These are phyloP conservation scores for Silene vulgaris DNA, from an alignment of 179 eudicot species.

Conservation along the genomic window DNA sequence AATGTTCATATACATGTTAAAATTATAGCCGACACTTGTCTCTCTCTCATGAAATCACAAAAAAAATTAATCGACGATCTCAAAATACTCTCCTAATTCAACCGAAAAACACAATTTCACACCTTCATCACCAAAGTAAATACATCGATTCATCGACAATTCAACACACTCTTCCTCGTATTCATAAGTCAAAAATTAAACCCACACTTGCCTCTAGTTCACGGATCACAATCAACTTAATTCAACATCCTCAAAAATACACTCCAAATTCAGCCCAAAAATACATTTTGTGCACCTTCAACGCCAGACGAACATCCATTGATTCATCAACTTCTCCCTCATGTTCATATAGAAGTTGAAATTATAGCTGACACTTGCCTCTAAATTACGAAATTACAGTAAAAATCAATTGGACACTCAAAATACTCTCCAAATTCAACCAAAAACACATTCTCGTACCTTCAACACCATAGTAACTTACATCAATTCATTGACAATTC, in stretches of 20 bases:
- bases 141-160: background rate
- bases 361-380: background rate
- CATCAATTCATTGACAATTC: background rate
- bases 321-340: background rate
- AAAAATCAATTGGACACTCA: background rate
- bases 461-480: background rate
- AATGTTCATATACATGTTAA: background rate
- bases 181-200: no score
- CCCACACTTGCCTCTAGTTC: background rate
- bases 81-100: background rate
- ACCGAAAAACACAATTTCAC: background rate
- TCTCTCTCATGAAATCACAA: background rate
- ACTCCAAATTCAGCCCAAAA: no score
- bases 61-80: background rate
- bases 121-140: background rate
- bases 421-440: background rate
- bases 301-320: background rate
- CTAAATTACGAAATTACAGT: background rate
- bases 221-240: background rate
- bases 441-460: background rate
- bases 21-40: background rate
- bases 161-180: no score
- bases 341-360: background rate
- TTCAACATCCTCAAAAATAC: no score
- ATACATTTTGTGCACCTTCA: no score